A percentile compares a stretch with the other conserved stretches of the same genome.
phyloP scores from a whole-genome alignment of 768 basidiomycete species.

The Chiua virens region DNA sequence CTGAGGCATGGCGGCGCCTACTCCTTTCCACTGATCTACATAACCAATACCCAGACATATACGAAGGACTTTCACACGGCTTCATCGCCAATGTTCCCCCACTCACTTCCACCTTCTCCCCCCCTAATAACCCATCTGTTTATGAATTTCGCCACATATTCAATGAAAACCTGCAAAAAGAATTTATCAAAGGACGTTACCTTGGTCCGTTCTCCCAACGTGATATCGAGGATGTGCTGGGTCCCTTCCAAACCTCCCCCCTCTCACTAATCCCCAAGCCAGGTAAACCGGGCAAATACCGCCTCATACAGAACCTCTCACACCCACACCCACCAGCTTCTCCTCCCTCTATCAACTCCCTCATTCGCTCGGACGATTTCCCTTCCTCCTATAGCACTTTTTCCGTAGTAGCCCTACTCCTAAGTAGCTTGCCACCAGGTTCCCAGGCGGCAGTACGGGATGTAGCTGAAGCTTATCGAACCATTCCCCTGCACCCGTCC shows the following conservation, averaged over 20 bases:
- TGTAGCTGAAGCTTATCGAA: slow-evolving; percentile 6
- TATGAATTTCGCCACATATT: background rate
- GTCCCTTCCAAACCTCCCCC: slow-evolving; percentile 30
- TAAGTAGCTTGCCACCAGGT: background rate
- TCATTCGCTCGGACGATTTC: slow-evolving; percentile 23
- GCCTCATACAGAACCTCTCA: slow-evolving; percentile 32
- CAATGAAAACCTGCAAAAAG: background rate
- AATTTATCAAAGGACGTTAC: background rate
- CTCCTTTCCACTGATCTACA: too few species aligned
- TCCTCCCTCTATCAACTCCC: slow-evolving; percentile 35
- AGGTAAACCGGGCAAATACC: slow-evolving; percentile 14
- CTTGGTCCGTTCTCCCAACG: slow-evolving; percentile 7
- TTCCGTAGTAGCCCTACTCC: background rate
- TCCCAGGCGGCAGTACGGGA: background rate
- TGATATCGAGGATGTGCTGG: slow-evolving; percentile 12
- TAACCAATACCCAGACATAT: background rate
- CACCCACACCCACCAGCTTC: background rate
- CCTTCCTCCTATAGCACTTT: background rate
- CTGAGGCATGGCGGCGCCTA: background rate
- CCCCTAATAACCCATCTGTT: background rate
- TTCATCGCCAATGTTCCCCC: background rate
- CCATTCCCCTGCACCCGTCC: slow-evolving; percentile 26
- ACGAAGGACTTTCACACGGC: background rate
- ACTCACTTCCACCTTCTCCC: background rate
- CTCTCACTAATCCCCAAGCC: slow-evolving; percentile 32